phyloP scores from a whole-genome alignment of 805 yeast species.

The Scheffersomyces spartinae region DNA sequence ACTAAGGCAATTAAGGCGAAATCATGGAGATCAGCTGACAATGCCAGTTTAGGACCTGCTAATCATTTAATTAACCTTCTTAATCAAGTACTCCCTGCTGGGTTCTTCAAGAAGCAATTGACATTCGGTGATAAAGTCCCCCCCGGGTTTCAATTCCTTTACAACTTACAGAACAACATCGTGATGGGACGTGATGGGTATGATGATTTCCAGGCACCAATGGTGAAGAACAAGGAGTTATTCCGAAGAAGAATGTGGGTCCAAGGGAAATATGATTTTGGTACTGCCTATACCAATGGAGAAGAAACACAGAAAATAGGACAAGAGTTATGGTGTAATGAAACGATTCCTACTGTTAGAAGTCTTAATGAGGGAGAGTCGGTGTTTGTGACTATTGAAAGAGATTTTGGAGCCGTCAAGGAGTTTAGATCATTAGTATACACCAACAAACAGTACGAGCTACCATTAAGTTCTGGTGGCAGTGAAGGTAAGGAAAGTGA shows the following conservation, averaged over 20 bases:
- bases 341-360: slow-evolving; percentile 34
- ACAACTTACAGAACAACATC: slow-evolving; percentile 17
- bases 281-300: slow-evolving; percentile 14
- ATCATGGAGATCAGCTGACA: too few relatives aligned
- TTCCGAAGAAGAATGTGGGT: slow-evolving; percentile 71
- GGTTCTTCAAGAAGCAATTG: too few relatives aligned
- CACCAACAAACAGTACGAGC: slow-evolving; percentile 28
- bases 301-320: slow-evolving; percentile 21
- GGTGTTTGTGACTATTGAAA: slow-evolving; percentile 42
- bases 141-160: slow-evolving; percentile 23
- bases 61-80: too few relatives aligned
- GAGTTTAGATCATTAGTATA: slow-evolving; percentile 58
- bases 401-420: slow-evolving; percentile 31
- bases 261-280: slow-evolving; percentile 47
- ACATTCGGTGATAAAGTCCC: too few relatives aligned
- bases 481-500: background rate
- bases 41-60: too few relatives aligned
- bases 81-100: too few relatives aligned
- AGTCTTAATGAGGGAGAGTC: slow-evolving; percentile 17
- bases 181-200: slow-evolving; percentile 66
- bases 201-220: slow-evolving; percentile 67
- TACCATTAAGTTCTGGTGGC: slow-evolving; percentile 6
- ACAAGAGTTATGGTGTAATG: slow-evolving; percentile 36
- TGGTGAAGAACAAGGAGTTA: slow-evolving; percentile 9
- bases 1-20: too few relatives aligned